Evolutionary conservation across 163 green algal genomes (phyloP).

Genomic region (Smithsoniella earleae): DNA sequence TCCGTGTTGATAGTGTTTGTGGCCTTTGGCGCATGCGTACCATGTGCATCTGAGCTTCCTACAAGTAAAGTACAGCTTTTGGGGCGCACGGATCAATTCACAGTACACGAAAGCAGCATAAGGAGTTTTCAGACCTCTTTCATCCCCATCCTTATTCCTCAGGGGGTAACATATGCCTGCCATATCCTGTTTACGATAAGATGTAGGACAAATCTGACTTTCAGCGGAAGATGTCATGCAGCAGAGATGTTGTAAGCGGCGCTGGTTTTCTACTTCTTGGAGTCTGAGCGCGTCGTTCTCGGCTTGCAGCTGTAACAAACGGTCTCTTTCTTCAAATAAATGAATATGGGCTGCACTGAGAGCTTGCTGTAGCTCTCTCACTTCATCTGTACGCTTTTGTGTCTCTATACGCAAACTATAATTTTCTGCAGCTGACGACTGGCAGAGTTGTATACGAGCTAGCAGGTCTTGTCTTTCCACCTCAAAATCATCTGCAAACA

Average conservation of each 20-base stretch:
- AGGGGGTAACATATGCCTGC: no score
- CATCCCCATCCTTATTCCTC: no score
- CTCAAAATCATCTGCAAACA: slow-evolving; percentile 54
- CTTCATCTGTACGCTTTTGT: slow-evolving; percentile 59
- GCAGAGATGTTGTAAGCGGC: slow-evolving; percentile 71
- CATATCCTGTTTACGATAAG: no score
- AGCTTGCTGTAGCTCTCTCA: slow-evolving; percentile 75
- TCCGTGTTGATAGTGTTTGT: no score
- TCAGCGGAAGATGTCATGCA: no score
- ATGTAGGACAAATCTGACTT: no score
- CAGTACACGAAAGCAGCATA: no score
- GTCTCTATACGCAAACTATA: slow-evolving; percentile 63
- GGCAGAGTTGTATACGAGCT: slow-evolving; percentile 47
- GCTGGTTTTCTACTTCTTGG: slow-evolving; percentile 67
- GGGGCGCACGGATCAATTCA: no score
- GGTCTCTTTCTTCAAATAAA: slow-evolving; percentile 78
- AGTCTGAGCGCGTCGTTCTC: slow-evolving; percentile 75
- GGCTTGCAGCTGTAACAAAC: slow-evolving; percentile 61
- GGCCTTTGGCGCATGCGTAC: no score
- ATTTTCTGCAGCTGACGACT: slow-evolving; percentile 37
- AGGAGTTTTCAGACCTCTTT: no score
- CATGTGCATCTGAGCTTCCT: slow-evolving; percentile 18
- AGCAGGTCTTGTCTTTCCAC: slow-evolving; percentile 61
- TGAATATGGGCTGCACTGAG: slow-evolving; percentile 71
- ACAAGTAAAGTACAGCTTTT: no score